Evolutionary conservation across 2,329 filamentous ascomycete species (phyloP).

Genomic region (Alternaria sp.): DNA sequence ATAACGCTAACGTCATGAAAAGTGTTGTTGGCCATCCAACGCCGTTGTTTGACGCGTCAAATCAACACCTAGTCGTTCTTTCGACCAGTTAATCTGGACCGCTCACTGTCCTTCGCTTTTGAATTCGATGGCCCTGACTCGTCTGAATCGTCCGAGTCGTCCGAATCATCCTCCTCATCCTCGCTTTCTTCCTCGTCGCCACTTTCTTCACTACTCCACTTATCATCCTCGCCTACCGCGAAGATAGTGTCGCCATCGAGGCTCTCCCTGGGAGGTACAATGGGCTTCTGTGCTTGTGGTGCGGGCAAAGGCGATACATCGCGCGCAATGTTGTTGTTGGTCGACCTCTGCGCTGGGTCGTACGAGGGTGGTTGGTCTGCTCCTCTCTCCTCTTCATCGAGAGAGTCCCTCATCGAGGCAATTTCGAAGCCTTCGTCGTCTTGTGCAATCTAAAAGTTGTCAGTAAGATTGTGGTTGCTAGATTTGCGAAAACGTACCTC

Average conservation of each 20-base stretch:
- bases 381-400: conserved; percentile 67
- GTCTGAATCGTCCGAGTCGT: conserved; percentile 1
- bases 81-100: conserved; percentile 40
- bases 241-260: conserved; percentile 95
- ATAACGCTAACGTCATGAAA: conserved; percentile 4
- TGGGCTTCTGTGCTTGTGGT: conserved; percentile 56
- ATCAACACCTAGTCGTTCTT: conserved; percentile 38
- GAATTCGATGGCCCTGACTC: conserved; percentile 63
- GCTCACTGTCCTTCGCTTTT: conserved; percentile 37
- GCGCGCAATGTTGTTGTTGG: conserved; percentile 30
- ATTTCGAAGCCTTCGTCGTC: conserved; percentile 99
- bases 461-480: conserved; percentile 25
- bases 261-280: conserved; percentile 62
- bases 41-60: conserved; percentile 9
- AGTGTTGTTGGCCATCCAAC: conserved; percentile 14
- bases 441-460: conserved; percentile 74
- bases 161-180: conserved; percentile 7
- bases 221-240: conserved; percentile 86
- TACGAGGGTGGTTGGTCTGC: conserved; percentile 48
- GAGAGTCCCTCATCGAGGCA: conserved; percentile 80
- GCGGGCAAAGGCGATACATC: conserved; percentile 60
- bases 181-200: conserved; percentile 9
- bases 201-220: conserved; percentile 71
- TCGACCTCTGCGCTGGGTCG: conserved; percentile 46
- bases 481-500: conserved; percentile 62